A percentile compares a stretch with the other conserved stretches of the same genome.
Evolutionary conservation across 1,139 yeast genomes (phyloP).

Genomic region (Wickerhamomyces sp.): DNA sequence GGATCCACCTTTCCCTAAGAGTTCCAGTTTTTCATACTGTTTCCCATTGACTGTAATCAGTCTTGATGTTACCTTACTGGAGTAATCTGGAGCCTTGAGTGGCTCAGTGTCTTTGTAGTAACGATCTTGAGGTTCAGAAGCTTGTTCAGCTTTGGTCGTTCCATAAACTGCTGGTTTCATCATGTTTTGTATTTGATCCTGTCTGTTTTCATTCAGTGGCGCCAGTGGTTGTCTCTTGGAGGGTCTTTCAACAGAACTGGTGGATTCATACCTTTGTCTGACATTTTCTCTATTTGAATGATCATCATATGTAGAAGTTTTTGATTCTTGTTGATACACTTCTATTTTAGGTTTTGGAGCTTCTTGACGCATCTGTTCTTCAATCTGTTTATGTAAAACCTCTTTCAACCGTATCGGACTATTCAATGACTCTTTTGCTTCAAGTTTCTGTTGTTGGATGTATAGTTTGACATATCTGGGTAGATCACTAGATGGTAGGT

Average conservation of each 20-base stretch:
- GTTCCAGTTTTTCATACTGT: constrained; percentile 69
- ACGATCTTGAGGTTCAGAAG: constrained; percentile 10
- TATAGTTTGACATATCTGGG: constrained; percentile 31
- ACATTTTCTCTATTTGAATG: constrained; percentile 14
- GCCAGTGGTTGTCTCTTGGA: constrained; percentile 16
- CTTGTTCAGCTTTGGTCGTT: constrained; percentile 1
- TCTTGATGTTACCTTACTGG: constrained; percentile 15
- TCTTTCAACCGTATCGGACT: constrained; percentile 21
- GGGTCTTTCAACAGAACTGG: constrained; percentile 7
- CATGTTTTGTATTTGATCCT: constrained; percentile 6
- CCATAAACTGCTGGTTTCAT: constrained; percentile 4
- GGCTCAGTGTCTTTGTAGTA: constrained; percentile 18
- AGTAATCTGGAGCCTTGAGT: constrained; percentile 18
- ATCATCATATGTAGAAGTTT: background rate
- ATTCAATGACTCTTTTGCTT: constrained; percentile 27
- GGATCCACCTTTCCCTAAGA: constrained; percentile 89
- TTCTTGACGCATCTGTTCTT: constrained; percentile 13
- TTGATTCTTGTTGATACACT: background rate
- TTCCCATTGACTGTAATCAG: constrained; percentile 46
- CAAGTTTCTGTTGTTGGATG: constrained; percentile 31
- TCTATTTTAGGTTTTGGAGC: constrained; percentile 10
- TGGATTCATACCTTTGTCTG: background rate
- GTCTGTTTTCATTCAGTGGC: constrained; percentile 8
- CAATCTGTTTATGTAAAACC: constrained; percentile 18
- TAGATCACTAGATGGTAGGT: constrained; percentile 30